Evolutionary conservation across 495 filamentous ascomycete species (phyloP), one percentile per base, ranked within the genome.

Genomic region (Penicillium angulare): DNA sequence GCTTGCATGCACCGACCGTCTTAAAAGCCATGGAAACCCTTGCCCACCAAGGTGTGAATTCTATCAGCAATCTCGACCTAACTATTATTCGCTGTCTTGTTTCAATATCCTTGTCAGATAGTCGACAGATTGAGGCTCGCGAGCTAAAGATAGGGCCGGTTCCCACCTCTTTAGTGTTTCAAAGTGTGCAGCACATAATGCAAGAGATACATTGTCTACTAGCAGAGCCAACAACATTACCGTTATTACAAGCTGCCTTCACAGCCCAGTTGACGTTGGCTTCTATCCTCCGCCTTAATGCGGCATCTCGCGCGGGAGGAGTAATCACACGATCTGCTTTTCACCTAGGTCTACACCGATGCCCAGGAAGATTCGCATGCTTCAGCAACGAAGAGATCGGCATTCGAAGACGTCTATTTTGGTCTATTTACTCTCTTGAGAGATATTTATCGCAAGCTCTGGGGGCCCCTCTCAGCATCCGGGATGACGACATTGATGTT

Each of bases 401-500:
- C 10, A 72, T 74, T n/a, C 66, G 77, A 27, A 55, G 67, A 36
- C 65, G 75, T 3, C 43, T 78, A 3, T 80, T 79, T 50, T 80
- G 76, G 76, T 75, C 75, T 0, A 72, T 78, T 12, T 80, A 78
- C 46, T 73, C 64, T 32, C 57, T 79, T 1, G 77, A 80, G 17
- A 55, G 76, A 53, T 77, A 75, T 57, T 60, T 79, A 2, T 75
- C 68, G 8, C 76, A 79, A 49, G 69, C 74, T 10, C 56, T 80
- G 20, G 77, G 77, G 0, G 63, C 76, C 6, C 77, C 77, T n/a
- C 60, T 79, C 9, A 61, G 67, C n/a, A 71, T 80, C 36, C 65
- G 68, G 43, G 75, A 79, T 59, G 74, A 78, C 52, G 77, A 80
- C 49, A 67, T 79, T 38, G 77, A 80, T 49, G 77, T 80, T 7